These are phyloP conservation scores for Heimioporus retisporus DNA, from an alignment of 1,284 basidiomycete species.

Conservation along the genomic window DNA sequence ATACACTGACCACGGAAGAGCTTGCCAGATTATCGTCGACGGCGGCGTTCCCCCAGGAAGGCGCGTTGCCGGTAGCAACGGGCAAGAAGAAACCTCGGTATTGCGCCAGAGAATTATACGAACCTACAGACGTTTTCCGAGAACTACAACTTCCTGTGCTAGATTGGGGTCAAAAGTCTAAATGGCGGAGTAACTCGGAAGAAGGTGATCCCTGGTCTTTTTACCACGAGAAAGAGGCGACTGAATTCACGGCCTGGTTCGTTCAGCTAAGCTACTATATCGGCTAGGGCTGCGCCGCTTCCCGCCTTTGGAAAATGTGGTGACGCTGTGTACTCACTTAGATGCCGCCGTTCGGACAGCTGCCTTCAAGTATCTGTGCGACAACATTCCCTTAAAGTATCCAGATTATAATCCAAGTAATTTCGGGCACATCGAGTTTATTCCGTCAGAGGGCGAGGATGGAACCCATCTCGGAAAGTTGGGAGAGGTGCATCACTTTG, in stretches of 20 bases:
- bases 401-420: conserved; percentile 66
- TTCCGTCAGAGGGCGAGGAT: conserved; percentile 77
- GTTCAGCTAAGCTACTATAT: conserved; percentile 85
- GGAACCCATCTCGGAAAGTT: conserved; percentile 70
- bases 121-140: conserved; percentile 83
- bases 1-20: conserved; percentile 77
- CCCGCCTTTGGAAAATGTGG: conserved; percentile 77
- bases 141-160: conserved; percentile 85
- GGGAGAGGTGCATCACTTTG: conserved; percentile 61
- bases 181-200: conserved; percentile 85
- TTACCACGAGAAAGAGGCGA: rapidly evolving
- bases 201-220: conserved; percentile 68
- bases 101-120: conserved; percentile 83
- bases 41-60: conserved; percentile 83
- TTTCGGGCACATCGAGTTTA: conserved; percentile 75
- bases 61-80: conserved; percentile 31
- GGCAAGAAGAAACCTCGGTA: conserved; percentile 57
- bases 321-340: conserved; percentile 72
- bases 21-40: conserved; percentile 82
- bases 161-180: conserved; percentile 85
- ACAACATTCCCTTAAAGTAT: conserved; percentile 75
- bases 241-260: conserved; percentile 8
- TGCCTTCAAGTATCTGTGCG: conserved; percentile 85
- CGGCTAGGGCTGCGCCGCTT: conserved; percentile 81
- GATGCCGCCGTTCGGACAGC: conserved; percentile 58